Evolutionary conservation across 1,139 yeast genomes (phyloP).

Genomic region (Saccharomycopsis hybrid): DNA sequence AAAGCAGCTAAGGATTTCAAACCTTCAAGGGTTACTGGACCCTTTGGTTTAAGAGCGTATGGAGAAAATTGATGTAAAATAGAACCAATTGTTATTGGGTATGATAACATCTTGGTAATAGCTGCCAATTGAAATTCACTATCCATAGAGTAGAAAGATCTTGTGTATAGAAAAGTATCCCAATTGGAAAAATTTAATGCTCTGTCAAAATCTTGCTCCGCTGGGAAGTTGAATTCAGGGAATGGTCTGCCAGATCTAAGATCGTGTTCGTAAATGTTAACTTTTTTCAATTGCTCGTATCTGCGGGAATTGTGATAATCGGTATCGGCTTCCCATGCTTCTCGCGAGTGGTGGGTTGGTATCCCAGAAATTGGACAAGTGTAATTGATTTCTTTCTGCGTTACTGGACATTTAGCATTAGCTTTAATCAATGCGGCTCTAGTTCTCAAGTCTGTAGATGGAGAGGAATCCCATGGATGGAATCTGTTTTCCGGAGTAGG

Average conservation of each 20-base stretch:
- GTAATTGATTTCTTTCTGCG: conserved; percentile 69
- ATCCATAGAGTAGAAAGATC: conserved; percentile 93
- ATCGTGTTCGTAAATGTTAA: conserved; percentile 91
- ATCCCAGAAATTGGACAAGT: conserved; percentile 94
- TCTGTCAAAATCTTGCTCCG: conserved; percentile 68
- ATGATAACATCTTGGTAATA: conserved; percentile 87
- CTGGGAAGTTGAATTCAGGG: conserved; percentile 93
- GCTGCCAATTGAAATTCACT: conserved; percentile 95
- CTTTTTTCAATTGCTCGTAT: conserved; percentile 73
- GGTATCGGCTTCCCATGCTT: conserved; percentile 80
- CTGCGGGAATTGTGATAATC: conserved; percentile 63
- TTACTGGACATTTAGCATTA: conserved; percentile 86
- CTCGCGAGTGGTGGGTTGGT: conserved; percentile 88
- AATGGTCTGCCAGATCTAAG: conserved; percentile 87
- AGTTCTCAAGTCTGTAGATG: conserved; percentile 78
- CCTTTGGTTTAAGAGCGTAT: conserved; percentile 71
- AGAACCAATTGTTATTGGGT: conserved; percentile 86
- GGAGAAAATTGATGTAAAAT: conserved; percentile 82
- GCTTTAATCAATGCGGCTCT: conserved; percentile 89
- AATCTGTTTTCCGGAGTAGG: conserved; percentile 66
- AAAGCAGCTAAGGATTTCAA: conserved; percentile 87
- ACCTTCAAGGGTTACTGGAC: conserved; percentile 88
- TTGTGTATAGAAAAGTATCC: conserved; percentile 90
- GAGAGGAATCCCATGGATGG: conserved; percentile 88
- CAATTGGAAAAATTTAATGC: conserved; percentile 75